Percentiles rank a stretch among this genome's conserved stretches.
Evolutionary conservation across 176 grass and related monocot genomes (phyloP).

Genomic region (Aegilops bicornis): DNA sequence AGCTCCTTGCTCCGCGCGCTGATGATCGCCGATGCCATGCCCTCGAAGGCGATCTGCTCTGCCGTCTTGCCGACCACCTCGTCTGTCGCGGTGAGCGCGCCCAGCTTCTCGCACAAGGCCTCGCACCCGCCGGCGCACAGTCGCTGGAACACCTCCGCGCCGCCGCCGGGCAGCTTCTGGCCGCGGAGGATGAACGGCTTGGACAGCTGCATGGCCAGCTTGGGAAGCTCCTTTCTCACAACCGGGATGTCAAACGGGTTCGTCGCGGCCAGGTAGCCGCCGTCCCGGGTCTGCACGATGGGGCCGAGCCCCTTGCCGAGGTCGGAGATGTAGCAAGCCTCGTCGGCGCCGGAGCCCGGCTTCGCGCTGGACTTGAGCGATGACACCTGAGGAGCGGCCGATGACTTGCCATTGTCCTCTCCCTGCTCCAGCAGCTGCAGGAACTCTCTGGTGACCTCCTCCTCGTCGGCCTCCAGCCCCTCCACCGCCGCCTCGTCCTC

Average conservation of each 20-base stretch:
- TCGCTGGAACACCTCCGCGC: slow-evolving; percentile 73
- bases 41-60: slow-evolving; percentile 89
- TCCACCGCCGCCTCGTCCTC: slow-evolving; percentile 27
- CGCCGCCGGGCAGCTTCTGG: slow-evolving; percentile 48
- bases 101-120: slow-evolving; percentile 39
- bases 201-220: slow-evolving; percentile 92
- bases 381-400: slow-evolving; percentile 20
- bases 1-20: slow-evolving; percentile 60
- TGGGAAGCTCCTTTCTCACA: slow-evolving; percentile 57
- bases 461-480: slow-evolving; percentile 69
- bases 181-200: slow-evolving; percentile 65
- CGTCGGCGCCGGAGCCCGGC: slow-evolving; percentile 6
- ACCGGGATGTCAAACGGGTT: slow-evolving; percentile 84
- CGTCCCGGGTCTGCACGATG: slow-evolving; percentile 77
- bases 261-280: slow-evolving; percentile 73
- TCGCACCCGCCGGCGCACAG: slow-evolving; percentile 49
- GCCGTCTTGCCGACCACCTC: slow-evolving; percentile 88
- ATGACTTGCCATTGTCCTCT: slow-evolving; percentile 11
- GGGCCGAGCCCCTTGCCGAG: slow-evolving; percentile 81
- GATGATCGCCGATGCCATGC: slow-evolving; percentile 86
- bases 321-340: slow-evolving; percentile 60
- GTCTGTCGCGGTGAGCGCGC: slow-evolving; percentile 52
- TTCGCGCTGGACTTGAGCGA: slow-evolving; percentile 32
- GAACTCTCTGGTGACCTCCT: slow-evolving; percentile 81
- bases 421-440: slow-evolving; percentile 64